Evolutionary conservation across 768 basidiomycete species (phyloP), one percentile per base, ranked within the genome.

Genomic region (Mycena maculata): DNA sequence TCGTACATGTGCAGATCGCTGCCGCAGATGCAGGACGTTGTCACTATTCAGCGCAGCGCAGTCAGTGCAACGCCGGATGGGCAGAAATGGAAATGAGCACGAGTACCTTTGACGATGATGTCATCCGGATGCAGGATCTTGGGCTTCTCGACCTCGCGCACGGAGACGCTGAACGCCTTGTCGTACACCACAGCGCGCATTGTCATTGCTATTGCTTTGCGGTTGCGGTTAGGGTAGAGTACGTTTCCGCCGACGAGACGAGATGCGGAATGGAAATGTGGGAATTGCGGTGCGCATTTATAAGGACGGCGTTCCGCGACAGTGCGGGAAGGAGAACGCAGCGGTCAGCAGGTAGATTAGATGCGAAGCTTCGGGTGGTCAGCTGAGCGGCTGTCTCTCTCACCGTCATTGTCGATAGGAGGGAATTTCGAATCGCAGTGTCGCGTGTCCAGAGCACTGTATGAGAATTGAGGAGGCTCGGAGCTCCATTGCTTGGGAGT

Each of bases 1-100:
- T 87, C 85, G 69, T 87, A 87, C 86, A 87, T 86, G 68, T 87
- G 86, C 59, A 87, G 71, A 65, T 87, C 86, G 53, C 85, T 86
- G 63, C 85, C 85, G 60, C 85, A 86, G 63, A 86, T 85, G 62
- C 84, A 85, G 47, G 83, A 80, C 5, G 84, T 86, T 6, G 84
- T 86, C 23, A 85, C 85, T 85, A 60, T 23, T 18, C 33, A 6
- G 33, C 33, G 33, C 33, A 13, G 8, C 15, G n/a, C n/a, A 25
- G 31, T 30, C 10, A 42, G 28, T n/a, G 22, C n/a, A 65, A 54
- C 25, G 22, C 42, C 36, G n/a, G n/a, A 20, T 33, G 30, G 68
- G 58, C 59, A 62, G 6, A 8, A 22, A 20, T 33, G 30, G 68
- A 60, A 59, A 62, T 36, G 9, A 22, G 28, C 39, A 38, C 4